A percentile compares a stretch with the other conserved stretches of the same genome.
Conservation (phyloP, 306 rosid genomes). For the Corylus americana region DNA sequence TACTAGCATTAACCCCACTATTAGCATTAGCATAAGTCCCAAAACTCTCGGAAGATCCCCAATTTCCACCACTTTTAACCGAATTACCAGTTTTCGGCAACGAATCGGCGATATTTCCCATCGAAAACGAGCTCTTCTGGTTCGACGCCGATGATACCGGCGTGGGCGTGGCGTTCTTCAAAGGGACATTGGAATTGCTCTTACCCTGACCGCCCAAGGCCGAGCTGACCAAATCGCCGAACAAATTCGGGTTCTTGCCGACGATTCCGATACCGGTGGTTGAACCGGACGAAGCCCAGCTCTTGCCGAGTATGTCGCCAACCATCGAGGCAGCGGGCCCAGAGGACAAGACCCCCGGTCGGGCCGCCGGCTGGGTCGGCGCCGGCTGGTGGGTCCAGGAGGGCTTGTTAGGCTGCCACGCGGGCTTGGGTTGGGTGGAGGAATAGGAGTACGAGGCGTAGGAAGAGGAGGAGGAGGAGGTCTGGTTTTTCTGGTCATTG, state of each 20-base stretch:
- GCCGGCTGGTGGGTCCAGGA: constrained; percentile 91
- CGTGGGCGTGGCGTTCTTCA: constrained; percentile 59
- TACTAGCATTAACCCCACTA: constrained; percentile 15
- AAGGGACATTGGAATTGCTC: constrained; percentile 49
- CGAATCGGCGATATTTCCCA: constrained; percentile 64
- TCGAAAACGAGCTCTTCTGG: constrained; percentile 56
- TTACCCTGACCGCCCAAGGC: constrained; percentile 66
- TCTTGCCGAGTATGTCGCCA: constrained; percentile 90
- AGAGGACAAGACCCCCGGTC: constrained; percentile 37
- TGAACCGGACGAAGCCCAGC: constrained; percentile 64
- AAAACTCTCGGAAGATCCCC: constrained; percentile 53
- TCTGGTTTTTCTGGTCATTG: constrained; percentile 74
- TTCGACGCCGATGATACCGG: constrained; percentile 27
- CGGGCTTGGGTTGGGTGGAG: constrained; percentile 44
- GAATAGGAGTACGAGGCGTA: constrained; percentile 29
- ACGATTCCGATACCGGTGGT: constrained; percentile 47
- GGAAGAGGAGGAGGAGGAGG: constrained; percentile 43
- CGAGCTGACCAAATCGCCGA: constrained; percentile 84
- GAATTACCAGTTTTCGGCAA: constrained; percentile 57
- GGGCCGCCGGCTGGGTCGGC: constrained; percentile 33
- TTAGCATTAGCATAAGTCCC: constrained; percentile 14
- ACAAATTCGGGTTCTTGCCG: constrained; percentile 80
- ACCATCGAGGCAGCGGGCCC: constrained; percentile 74
- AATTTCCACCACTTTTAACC: constrained; percentile 32
- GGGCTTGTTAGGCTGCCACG: constrained; percentile 71